phyloP scores from a whole-genome alignment of 2,329 filamentous ascomycete species.

The Blastomyces parvus region DNA sequence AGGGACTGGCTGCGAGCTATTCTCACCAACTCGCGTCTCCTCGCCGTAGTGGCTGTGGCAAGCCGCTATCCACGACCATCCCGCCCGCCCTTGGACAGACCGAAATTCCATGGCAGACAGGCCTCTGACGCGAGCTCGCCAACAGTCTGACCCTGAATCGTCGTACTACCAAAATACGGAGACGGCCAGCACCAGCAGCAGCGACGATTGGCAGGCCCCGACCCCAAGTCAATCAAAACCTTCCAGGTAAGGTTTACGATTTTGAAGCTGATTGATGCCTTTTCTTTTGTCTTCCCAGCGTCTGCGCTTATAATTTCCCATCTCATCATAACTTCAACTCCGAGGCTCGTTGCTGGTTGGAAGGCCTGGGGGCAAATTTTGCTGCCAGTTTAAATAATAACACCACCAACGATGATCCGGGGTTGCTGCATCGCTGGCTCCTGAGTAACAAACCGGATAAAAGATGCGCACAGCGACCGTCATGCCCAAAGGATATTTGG shows the following conservation, averaged over 20 bases:
- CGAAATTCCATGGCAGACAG: constrained; percentile 14
- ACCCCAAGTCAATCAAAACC: constrained; percentile 11
- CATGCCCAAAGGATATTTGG: not conserved
- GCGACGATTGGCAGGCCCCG: constrained; percentile 18
- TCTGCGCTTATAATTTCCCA: not conserved
- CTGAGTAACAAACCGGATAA: constrained; percentile 2
- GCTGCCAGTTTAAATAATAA: not conserved
- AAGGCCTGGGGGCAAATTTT: not conserved
- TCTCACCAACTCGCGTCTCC: not conserved
- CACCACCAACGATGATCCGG: not conserved
- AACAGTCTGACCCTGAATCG: constrained; percentile 12
- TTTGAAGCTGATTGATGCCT: not conserved
- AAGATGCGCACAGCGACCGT: not conserved
- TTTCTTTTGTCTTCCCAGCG: not conserved
- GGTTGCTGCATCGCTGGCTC: not conserved
- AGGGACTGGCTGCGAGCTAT: constrained; percentile 5
- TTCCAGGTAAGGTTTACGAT: constrained; percentile 9
- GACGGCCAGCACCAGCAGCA: constrained; percentile 9
- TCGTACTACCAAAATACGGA: constrained; percentile 16
- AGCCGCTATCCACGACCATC: constrained; percentile 9
- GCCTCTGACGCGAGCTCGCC: constrained; percentile 15
- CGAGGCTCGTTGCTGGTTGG: not conserved
- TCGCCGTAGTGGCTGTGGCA: constrained; percentile 9
- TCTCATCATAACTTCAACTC: not conserved
- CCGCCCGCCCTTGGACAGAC: constrained; percentile 8